These are phyloP conservation scores for Sarocladium strictum DNA, from an alignment of 2,329 filamentous ascomycete species.

Conservation along the genomic window DNA sequence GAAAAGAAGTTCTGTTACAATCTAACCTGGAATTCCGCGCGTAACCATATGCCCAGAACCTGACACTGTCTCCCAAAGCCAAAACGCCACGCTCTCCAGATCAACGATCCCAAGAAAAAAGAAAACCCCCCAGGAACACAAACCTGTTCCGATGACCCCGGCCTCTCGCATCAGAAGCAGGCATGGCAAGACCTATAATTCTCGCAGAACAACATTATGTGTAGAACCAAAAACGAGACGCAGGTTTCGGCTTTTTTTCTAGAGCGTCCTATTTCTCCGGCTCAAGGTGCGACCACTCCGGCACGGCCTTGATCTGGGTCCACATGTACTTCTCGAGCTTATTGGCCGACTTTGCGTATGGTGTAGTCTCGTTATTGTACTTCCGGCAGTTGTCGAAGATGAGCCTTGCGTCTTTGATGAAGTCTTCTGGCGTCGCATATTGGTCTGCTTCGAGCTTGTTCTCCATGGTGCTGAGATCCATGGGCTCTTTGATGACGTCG, in stretches of 20 bases:
- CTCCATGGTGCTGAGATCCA: conserved; percentile 96
- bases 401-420: conserved; percentile 79
- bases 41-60: no score
- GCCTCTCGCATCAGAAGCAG: no score
- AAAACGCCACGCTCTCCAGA: neutral
- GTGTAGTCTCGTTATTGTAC: conserved; percentile 94
- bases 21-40: no score
- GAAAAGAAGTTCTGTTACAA: no score
- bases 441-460: conserved; percentile 88
- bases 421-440: conserved; percentile 87
- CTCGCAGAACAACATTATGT: no score
- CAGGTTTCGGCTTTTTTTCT: no score
- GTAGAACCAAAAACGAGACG: no score
- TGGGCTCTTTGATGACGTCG: conserved; percentile 94
- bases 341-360: conserved; percentile 91
- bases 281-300: conserved; percentile 75
- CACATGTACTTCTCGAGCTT: conserved; percentile 95
- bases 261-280: conserved; percentile 33
- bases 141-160: neutral
- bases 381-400: conserved; percentile 92
- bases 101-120: neutral
- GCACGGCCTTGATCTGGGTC: conserved; percentile 83
- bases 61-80: neutral
- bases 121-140: neutral
- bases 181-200: no score